phyloP scores from a whole-genome alignment of 2,329 filamentous ascomycete genomes.

The Microcera coccophila region DNA sequence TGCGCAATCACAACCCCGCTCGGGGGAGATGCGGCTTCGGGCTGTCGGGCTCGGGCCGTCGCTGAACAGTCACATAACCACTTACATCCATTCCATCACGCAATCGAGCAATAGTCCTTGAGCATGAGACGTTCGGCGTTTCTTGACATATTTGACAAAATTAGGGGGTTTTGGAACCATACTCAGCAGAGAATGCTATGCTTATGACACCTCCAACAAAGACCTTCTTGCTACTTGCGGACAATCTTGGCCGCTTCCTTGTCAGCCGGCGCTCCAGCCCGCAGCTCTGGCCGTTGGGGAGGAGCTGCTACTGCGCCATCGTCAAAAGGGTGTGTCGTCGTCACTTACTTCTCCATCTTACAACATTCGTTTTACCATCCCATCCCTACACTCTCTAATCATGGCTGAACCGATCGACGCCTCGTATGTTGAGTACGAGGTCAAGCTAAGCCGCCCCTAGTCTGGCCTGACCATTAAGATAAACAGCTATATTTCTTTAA shows the following conservation, averaged over 20 bases:
- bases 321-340: no score
- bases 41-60: conserved; percentile 18
- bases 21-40: conserved; percentile 4
- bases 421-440: no score
- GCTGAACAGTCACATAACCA: conserved; percentile 12
- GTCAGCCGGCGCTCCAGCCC: no score
- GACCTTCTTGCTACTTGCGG: conserved; percentile 7
- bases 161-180: neutral
- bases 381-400: no score
- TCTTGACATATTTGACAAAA: neutral
- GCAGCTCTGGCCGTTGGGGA: no score
- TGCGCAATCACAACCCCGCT: neutral
- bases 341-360: no score
- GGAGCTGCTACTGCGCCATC: no score
- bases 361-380: no score
- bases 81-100: conserved; percentile 8
- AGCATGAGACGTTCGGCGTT: neutral
- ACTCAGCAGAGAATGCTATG: neutral
- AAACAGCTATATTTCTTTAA: no score
- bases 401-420: no score
- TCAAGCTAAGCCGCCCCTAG: no score
- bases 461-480: no score
- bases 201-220: conserved; percentile 11
- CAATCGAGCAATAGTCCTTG: conserved; percentile 8
- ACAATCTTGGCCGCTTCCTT: conserved; percentile 9